A percentile compares a stretch with the other conserved stretches of the same genome.
phyloP scores from a whole-genome alignment of 345 rosid species.

The Rhodamnia argentea region DNA sequence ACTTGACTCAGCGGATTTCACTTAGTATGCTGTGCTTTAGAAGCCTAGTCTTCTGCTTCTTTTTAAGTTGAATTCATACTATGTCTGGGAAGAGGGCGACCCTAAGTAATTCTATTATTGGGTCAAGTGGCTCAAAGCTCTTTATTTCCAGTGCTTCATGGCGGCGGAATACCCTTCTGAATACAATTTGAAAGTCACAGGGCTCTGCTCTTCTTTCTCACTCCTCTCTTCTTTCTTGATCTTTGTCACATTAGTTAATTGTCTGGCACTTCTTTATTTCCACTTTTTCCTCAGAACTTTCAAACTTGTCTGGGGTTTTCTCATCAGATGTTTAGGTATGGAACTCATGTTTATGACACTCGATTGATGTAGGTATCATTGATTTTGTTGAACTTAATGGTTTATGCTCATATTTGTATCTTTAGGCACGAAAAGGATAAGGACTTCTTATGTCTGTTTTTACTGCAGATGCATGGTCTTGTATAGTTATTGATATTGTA shows the following conservation, averaged over 20 bases:
- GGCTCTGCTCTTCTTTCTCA: conserved; percentile 38
- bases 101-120: conserved; percentile 43
- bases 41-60: background rate
- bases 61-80: background rate
- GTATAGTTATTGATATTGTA: background rate
- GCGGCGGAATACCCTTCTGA: conserved; percentile 9
- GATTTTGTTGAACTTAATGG: background rate
- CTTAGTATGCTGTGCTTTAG: background rate
- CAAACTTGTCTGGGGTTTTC: background rate
- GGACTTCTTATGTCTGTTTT: background rate
- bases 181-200: conserved; percentile 84
- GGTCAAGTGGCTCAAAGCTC: conserved; percentile 45
- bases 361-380: background rate
- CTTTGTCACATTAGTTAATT: background rate
- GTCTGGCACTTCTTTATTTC: background rate
- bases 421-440: background rate
- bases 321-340: background rate
- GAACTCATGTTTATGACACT: background rate
- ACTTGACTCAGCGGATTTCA: background rate
- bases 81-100: background rate
- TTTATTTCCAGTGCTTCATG: background rate
- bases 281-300: background rate
- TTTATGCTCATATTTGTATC: background rate
- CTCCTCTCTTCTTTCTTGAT: background rate
- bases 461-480: background rate